phyloP scores from a whole-genome alignment of 768 basidiomycete species.

The Kwoniella sp. region DNA sequence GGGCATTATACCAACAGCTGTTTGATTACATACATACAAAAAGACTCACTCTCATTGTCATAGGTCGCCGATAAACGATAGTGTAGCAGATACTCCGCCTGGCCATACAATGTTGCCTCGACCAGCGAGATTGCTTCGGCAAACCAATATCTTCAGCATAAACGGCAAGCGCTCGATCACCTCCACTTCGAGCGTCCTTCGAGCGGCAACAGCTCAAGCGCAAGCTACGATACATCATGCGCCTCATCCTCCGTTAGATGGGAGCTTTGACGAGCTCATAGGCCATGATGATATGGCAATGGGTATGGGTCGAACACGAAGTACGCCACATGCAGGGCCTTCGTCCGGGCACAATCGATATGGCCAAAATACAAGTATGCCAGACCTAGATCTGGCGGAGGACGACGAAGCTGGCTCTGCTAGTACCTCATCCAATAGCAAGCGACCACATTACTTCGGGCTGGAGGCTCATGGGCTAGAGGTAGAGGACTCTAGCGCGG shows the following conservation, averaged over 20 bases:
- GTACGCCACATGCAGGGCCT: not conserved
- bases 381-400: slow-evolving; percentile 14
- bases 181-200: slow-evolving; percentile 18
- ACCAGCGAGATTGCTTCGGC: slow-evolving; percentile 31
- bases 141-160: slow-evolving; percentile 5
- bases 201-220: slow-evolving; percentile 13
- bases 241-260: slow-evolving; percentile 10
- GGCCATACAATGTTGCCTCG: slow-evolving; percentile 22
- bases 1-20: too few relatives aligned
- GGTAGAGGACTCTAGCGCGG: not conserved
- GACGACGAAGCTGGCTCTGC: not conserved
- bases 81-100: too few relatives aligned
- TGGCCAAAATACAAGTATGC: slow-evolving; percentile 5
- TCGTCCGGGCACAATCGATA: not conserved
- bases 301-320: slow-evolving; percentile 15
- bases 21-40: too few relatives aligned
- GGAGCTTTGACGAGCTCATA: slow-evolving; percentile 19
- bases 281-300: slow-evolving; percentile 21
- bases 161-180: slow-evolving; percentile 2
- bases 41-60: too few relatives aligned
- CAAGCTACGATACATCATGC: slow-evolving; percentile 14
- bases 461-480: not conserved
- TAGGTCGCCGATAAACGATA: too few relatives aligned
- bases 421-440: not conserved
- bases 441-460: not conserved